A percentile compares a stretch with the other conserved stretches of the same genome.
Conservation (phyloP, 2,329 filamentous ascomycete genomes). For the Arthrobotrys sphaeroides region DNA sequence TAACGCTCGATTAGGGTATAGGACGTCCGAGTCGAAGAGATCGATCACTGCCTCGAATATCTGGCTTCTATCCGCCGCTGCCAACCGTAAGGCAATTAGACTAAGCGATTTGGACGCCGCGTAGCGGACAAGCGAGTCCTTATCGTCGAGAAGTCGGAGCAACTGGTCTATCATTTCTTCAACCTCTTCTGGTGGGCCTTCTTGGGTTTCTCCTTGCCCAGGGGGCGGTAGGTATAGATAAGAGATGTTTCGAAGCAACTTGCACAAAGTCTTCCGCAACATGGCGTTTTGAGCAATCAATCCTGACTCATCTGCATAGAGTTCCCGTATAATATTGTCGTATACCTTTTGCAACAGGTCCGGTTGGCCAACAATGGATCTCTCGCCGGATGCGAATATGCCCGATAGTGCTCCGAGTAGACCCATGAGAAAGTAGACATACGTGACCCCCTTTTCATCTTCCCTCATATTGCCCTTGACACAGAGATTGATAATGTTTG, state of each 20-base stretch:
- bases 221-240: constrained; percentile 42
- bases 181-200: constrained; percentile 61
- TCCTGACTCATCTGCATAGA: constrained; percentile 36
- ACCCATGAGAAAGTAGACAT: constrained; percentile 56
- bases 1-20: constrained; percentile 61
- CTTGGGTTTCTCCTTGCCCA: constrained; percentile 27
- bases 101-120: constrained; percentile 93
- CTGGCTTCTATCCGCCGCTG: constrained; percentile 81
- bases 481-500: constrained; percentile 25
- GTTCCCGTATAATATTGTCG: constrained; percentile 32
- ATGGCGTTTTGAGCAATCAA: constrained; percentile 42
- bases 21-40: constrained; percentile 70
- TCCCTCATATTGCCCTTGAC: constrained; percentile 38
- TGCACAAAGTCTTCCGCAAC: constrained; percentile 50
- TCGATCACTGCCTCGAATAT: constrained; percentile 87
- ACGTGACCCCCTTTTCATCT: constrained; percentile 37
- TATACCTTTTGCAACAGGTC: constrained; percentile 34
- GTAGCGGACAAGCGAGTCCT: constrained; percentile 88
- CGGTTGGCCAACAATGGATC: constrained; percentile 27
- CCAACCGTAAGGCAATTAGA: constrained; percentile 81
- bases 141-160: constrained; percentile 80
- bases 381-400: constrained; percentile 56
- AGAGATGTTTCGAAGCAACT: constrained; percentile 38
- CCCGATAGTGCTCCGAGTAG: constrained; percentile 55
- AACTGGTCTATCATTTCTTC: constrained; percentile 85